Evolutionary conservation across 2,329 filamentous ascomycete genomes (phyloP).

Genomic region (Sporothrix inflata): DNA sequence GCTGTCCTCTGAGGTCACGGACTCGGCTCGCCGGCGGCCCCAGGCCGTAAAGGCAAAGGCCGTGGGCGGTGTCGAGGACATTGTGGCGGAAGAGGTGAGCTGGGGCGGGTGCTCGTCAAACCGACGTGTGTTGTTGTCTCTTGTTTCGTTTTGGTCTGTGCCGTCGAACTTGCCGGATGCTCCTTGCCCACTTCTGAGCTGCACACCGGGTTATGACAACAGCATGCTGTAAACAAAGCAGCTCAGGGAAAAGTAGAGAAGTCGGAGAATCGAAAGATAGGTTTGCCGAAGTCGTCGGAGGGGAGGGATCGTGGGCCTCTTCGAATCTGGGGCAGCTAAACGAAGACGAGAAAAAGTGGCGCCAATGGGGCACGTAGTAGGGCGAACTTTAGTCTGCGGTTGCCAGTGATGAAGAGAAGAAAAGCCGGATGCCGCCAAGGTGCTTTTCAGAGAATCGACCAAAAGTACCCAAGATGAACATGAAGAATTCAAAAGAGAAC

Average conservation of each 20-base stretch:
- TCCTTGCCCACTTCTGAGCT: constrained; percentile 22
- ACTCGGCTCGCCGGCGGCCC: constrained; percentile 49
- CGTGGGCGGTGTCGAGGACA: constrained; percentile 48
- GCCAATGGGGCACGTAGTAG: background rate
- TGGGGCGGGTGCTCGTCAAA: background rate
- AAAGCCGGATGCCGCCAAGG: background rate
- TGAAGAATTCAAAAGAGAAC: background rate
- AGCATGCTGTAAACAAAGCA: constrained; percentile 25
- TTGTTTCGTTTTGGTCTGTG: background rate
- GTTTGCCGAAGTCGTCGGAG: too few species aligned
- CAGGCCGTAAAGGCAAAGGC: constrained; percentile 52
- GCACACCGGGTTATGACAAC: constrained; percentile 7
- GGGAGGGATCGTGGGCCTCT: background rate
- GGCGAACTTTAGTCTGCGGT: background rate
- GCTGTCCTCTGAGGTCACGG: constrained; percentile 38
- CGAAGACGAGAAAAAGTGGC: constrained; percentile 7
- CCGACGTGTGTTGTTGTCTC: background rate
- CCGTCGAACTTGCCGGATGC: background rate
- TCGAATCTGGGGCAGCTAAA: constrained; percentile 20
- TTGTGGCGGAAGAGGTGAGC: constrained; percentile 35
- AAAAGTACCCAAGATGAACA: background rate
- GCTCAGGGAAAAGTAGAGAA: background rate
- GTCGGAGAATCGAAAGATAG: background rate
- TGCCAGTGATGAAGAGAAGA: background rate
- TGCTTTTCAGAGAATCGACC: background rate